These are phyloP conservation scores for Phialocephala sp. DNA, from an alignment of 2,329 filamentous ascomycete genomes.

Conservation along the genomic window DNA sequence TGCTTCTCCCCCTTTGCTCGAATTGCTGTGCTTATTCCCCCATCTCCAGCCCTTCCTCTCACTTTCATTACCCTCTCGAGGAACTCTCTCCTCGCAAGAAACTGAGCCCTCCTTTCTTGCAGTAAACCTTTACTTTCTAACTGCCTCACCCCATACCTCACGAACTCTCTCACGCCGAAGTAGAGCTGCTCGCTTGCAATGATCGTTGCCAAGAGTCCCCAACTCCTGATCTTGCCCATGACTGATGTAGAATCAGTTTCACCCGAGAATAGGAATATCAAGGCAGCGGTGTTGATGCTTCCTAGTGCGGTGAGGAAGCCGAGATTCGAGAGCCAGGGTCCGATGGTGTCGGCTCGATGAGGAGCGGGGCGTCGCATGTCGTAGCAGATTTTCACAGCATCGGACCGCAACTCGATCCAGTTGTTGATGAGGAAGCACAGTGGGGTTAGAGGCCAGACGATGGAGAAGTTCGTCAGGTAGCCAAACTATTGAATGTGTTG, in stretches of 20 bases:
- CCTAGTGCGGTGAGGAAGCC: constrained; percentile 90
- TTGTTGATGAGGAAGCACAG: constrained; percentile 90
- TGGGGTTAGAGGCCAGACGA: constrained; percentile 88
- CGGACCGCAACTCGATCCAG: constrained; percentile 89
- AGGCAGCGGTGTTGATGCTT: constrained; percentile 81
- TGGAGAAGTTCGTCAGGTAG: constrained; percentile 87
- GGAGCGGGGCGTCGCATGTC: constrained; percentile 87
- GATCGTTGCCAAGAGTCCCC: constrained; percentile 60
- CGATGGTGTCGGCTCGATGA: constrained; percentile 88
- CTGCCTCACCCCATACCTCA: constrained; percentile 75
- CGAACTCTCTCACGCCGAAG: constrained; percentile 72
- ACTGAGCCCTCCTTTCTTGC: neutral
- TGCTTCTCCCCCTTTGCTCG: neutral
- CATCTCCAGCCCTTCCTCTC: neutral
- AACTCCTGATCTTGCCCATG: neutral
- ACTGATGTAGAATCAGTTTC: constrained; percentile 49
- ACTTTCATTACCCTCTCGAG: neutral
- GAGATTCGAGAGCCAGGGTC: constrained; percentile 84
- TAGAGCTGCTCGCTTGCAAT: constrained; percentile 88
- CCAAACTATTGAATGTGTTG: constrained; percentile 50
- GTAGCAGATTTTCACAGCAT: constrained; percentile 90
- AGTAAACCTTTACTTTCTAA: constrained; percentile 52
- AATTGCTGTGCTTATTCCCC: neutral
- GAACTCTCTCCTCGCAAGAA: constrained; percentile 7
- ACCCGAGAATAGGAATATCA: constrained; percentile 82